Percentiles rank a stretch among this genome's conserved stretches.
Conservation (phyloP, 768 basidiomycete species). For the Hericium erinaceus region DNA sequence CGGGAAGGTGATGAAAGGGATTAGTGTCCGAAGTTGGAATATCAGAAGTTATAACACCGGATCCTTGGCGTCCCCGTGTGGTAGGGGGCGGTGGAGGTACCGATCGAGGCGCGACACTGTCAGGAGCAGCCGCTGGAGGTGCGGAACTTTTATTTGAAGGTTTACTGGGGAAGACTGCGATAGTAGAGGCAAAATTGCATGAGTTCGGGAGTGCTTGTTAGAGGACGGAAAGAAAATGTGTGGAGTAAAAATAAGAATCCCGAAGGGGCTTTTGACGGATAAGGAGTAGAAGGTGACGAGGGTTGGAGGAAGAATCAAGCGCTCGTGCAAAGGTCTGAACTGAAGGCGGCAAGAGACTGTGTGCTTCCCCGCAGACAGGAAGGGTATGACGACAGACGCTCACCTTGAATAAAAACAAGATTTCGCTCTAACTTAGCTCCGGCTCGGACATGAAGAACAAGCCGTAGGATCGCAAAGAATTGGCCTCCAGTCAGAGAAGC, state of each 20-base stretch:
- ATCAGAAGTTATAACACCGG: constrained; percentile 7
- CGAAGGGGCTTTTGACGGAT: too few species aligned
- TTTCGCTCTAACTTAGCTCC: constrained; percentile 55
- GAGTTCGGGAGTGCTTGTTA: too few species aligned
- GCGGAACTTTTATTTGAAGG: too few species aligned
- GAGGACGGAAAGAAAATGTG: too few species aligned
- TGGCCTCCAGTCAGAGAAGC: constrained; percentile 59
- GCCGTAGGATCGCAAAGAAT: constrained; percentile 66
- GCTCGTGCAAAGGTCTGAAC: too few species aligned
- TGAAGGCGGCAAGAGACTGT: too few species aligned
- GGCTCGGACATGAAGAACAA: constrained; percentile 49
- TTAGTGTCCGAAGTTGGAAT: constrained; percentile 14
- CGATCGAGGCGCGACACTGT: neutral
- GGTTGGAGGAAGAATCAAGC: too few species aligned
- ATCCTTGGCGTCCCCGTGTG: constrained; percentile 4
- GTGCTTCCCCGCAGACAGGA: too few species aligned
- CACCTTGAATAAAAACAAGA: constrained; percentile 73
- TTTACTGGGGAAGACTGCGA: too few species aligned
- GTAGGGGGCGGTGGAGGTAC: neutral
- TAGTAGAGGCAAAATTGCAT: too few species aligned
- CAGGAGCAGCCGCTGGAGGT: neutral
- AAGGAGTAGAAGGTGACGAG: too few species aligned
- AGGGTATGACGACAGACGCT: constrained; percentile 13
- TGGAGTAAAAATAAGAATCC: too few species aligned
- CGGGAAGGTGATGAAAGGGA: constrained; percentile 7